Evolutionary conservation across 192 early-diverging fungal genomes (phyloP).

Genomic region (Geranomyces michiganensis): DNA sequence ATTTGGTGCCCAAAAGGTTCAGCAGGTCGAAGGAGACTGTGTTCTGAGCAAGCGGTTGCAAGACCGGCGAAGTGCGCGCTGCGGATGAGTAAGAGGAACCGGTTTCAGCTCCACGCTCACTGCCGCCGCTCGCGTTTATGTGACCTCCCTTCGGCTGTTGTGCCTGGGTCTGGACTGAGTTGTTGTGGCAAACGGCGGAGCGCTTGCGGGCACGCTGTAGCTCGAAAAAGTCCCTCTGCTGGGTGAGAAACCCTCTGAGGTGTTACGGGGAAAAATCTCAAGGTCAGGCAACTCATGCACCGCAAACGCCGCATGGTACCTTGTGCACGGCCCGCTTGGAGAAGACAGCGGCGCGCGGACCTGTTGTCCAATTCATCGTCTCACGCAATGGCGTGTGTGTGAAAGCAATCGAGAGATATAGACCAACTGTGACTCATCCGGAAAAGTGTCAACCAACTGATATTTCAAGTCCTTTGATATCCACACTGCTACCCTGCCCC

Average conservation of each 20-base stretch:
- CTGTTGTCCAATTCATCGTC: slow-evolving; percentile 10
- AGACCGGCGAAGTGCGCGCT: no score
- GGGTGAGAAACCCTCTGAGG: neutral
- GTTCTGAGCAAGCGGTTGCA: no score
- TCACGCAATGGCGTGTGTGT: no score
- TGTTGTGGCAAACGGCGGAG: neutral
- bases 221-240: slow-evolving; percentile 9
- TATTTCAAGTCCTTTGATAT: neutral
- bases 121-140: neutral
- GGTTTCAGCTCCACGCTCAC: no score
- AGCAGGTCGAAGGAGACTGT: neutral
- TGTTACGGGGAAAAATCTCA: neutral
- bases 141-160: neutral
- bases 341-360: neutral
- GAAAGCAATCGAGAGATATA: no score
- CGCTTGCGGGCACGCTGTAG: neutral
- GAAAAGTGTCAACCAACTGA: neutral
- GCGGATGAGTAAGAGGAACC: no score
- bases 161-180: neutral
- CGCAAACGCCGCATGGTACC: neutral
- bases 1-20: neutral
- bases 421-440: no score
- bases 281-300: neutral
- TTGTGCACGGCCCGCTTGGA: neutral
- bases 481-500: neutral